Percentiles rank a stretch among this genome's conserved stretches.
Evolutionary conservation across 108 stramenopile genomes (phyloP).

Genomic region (Poteriospumella lacustris): DNA sequence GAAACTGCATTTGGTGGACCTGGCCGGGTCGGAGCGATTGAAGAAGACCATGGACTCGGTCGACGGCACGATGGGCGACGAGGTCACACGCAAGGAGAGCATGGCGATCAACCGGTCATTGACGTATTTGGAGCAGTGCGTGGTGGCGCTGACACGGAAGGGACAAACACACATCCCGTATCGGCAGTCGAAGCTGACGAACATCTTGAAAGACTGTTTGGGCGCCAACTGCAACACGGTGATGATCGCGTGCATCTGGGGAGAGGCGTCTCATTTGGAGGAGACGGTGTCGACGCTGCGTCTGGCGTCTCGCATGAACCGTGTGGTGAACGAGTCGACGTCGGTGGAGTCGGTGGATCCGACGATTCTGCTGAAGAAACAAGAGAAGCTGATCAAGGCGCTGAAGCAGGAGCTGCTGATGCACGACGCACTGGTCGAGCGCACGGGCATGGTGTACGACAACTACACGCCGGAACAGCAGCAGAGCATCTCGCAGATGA

Average conservation of each 20-base stretch:
- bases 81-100: conserved; percentile 49
- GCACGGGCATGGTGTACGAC: conserved; percentile 52
- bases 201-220: conserved; percentile 56
- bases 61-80: conserved; percentile 25
- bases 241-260: conserved; percentile 62
- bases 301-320: conserved; percentile 18
- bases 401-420: conserved; percentile 63
- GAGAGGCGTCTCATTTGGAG: conserved; percentile 57
- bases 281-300: conserved; percentile 61
- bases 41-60: conserved; percentile 56
- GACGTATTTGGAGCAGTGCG: conserved; percentile 65
- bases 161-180: conserved; percentile 53
- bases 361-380: conserved; percentile 40
- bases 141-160: conserved; percentile 57
- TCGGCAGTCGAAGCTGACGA: conserved; percentile 60
- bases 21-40: conserved; percentile 62
- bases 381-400: conserved; percentile 51
- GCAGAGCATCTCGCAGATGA: conserved; percentile 1
- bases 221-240: conserved; percentile 59
- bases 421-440: conserved; percentile 61
- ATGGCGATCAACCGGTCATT: conserved; percentile 65
- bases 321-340: conserved; percentile 24
- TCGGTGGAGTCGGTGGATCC: conserved; percentile 45
- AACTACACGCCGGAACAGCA: conserved; percentile 61
- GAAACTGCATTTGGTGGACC: conserved; percentile 62